Evolutionary conservation across 352 stramenopile genomes (phyloP), one percentile per base, ranked within the genome.

Genomic region (Globisporangium ultimum): DNA sequence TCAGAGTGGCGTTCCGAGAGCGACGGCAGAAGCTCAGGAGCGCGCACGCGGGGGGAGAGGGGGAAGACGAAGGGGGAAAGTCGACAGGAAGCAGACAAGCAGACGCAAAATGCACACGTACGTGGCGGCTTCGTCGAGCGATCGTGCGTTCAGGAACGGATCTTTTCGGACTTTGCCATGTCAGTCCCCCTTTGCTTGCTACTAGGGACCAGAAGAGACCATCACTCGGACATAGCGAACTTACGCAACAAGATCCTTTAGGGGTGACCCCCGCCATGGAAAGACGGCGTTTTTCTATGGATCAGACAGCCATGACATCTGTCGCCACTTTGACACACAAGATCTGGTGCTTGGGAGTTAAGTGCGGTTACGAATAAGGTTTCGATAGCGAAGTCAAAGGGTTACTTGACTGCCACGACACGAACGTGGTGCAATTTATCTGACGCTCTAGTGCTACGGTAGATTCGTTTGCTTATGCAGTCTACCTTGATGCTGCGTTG

Each of bases 11-110:
- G 28, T 36, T 36, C 40, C 11, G 48, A 54, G 32, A 32, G 28
- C 48, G 28, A 18, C 28, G n/a, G 18, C 48, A 21, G 48, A 54
- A n/a, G 17, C 17, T 45, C 48, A 54, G 18, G 13, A 24, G 28
- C 13, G 48, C 36, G 28, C 22, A 22, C 17, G 11, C 3, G 5
- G 24, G 8, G 22, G 18, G 22, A 42, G 2, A n/a, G 6, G 22
- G 1, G 15, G 24, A 22, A 59, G 53, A 7, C 70, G 67, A 8
- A 83, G 54, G 6, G 81, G 63, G 47, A 73, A 58, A 5, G 40
- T 45, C 17, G 3, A n/a, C 13, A 45, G 3, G 38, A 43, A 43
- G 40, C 40, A 43, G 38, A 13, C 36, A 12, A 2, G 38, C 38
- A 6, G 10, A 36, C 28, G 4, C 28, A 10, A 2, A 10, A 36